These are phyloP conservation scores for Geotrichum histeridarum DNA, from an alignment of 1,139 yeast species.

Conservation along the genomic window DNA sequence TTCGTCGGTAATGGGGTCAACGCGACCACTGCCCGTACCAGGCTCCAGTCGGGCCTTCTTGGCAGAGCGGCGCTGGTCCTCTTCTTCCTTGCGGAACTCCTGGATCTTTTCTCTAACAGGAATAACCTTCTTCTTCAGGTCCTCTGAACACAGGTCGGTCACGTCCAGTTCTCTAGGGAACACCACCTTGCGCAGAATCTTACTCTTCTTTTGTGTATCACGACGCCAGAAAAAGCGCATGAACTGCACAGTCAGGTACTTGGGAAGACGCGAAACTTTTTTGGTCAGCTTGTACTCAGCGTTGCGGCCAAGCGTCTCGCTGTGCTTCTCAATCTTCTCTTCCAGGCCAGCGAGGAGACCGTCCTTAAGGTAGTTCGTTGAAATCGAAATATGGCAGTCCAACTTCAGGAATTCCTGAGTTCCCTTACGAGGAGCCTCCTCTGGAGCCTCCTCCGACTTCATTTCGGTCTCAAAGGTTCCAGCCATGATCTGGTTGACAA, in stretches of 20 bases:
- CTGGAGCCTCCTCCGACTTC: constrained; percentile 54
- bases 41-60: constrained; percentile 51
- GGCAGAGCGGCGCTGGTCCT: constrained; percentile 67
- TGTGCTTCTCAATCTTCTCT: constrained; percentile 74
- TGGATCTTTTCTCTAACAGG: constrained; percentile 73
- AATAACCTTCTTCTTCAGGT: constrained; percentile 59
- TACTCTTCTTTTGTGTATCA: constrained; percentile 84
- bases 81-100: constrained; percentile 68
- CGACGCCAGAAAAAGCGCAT: constrained; percentile 95
- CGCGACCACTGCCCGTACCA: constrained; percentile 33
- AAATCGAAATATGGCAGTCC: constrained; percentile 80
- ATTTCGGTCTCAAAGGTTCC: constrained; percentile 60
- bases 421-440: constrained; percentile 46
- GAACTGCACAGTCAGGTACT: constrained; percentile 82
- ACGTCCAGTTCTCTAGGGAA: constrained; percentile 92
- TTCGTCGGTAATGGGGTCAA: constrained; percentile 34
- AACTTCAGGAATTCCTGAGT: constrained; percentile 63
- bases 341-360: constrained; percentile 72
- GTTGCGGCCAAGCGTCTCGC: constrained; percentile 62
- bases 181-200: constrained; percentile 86
- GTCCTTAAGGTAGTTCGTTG: constrained; percentile 82
- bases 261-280: constrained; percentile 75
- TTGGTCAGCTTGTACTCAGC: constrained; percentile 66
- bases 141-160: constrained; percentile 76
- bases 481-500: constrained; percentile 56